These are phyloP conservation scores for Diplodia seriata DNA, from an alignment of 2,329 filamentous ascomycete species.

Conservation along the genomic window DNA sequence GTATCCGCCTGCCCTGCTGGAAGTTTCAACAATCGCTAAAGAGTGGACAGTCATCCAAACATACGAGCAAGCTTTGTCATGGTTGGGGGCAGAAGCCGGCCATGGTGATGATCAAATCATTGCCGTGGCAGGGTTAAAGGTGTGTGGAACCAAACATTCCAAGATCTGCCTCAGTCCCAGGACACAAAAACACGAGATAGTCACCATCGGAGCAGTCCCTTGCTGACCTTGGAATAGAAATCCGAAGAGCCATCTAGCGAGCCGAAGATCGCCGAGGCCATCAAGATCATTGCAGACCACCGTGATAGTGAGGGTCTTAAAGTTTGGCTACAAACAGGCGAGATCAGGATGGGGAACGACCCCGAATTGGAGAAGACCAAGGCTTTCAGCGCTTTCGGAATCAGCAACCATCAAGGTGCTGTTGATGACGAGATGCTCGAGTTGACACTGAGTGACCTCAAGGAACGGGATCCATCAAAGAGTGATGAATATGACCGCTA, in stretches of 20 bases:
- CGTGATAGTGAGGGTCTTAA: constrained; percentile 63
- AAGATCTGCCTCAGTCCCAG: too few species aligned
- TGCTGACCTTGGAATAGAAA: constrained; percentile 46
- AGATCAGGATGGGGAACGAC: constrained; percentile 48
- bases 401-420: constrained; percentile 59
- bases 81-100: constrained; percentile 58
- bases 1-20: background rate
- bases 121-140: constrained; percentile 64
- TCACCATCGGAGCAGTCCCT: background rate
- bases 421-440: constrained; percentile 55
- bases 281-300: constrained; percentile 64
- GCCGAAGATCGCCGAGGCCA: constrained; percentile 61
- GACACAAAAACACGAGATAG: background rate
- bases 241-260: constrained; percentile 59
- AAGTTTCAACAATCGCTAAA: background rate
- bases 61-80: constrained; percentile 69
- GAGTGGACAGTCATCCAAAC: constrained; percentile 56
- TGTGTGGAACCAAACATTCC: constrained; percentile 39
- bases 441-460: constrained; percentile 36
- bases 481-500: constrained; percentile 30
- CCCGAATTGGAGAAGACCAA: constrained; percentile 60
- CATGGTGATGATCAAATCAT: constrained; percentile 62
- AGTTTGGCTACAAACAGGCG: constrained; percentile 60
- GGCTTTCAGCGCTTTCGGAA: constrained; percentile 51
- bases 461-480: constrained; percentile 16